Base-by-base conservation (phyloP, 2,329 filamentous ascomycete genomes). In the Thyridium curvatum region DNA sequence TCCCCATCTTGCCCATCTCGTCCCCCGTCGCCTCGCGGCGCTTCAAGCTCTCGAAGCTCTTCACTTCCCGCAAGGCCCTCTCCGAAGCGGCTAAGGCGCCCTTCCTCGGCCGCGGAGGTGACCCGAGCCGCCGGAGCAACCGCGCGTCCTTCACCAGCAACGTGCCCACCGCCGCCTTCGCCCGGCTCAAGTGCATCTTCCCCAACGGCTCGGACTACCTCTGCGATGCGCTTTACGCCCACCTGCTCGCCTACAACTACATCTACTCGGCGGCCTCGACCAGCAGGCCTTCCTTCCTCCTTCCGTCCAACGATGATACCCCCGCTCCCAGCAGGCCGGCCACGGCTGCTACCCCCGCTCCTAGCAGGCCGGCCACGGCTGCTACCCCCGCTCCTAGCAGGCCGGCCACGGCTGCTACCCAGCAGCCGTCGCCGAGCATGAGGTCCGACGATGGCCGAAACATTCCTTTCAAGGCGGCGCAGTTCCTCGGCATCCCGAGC, bases 191-290 rank as follows among this genome's bases (percentile, higher is more conserved):
- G 43, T 68, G 66, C 39, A 66, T 79, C 37, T 79, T 80, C 50
- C 66, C 69, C 1, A 48, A 55, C 3, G 74, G 68, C 16, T 68
- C 70, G 3, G 71, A 76, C 44, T 70, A 72, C 46, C 65, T 78
- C 6, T 77, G 74, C 49, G 73, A 79, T 37, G 72, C 74, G 0
- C 55, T 80, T 6, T 79, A 79, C 48, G 75, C 75, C 0, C 74
- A 80, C 48, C 61, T 79, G 8, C 56, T 79, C 4, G 74, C 72
- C 0, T 78, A 74, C 54, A 79, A 78, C 54, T 79, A 79, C 56
- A 60, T 79, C 53, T 57, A 5, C 47, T 69, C 9, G 64, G 58
- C 36, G 48, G 38, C 17, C 21, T 39, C 34, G 14, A 30, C 40
- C 8, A 6, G 21, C 21, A 10, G 21, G 6, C 21, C 21, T 26